A percentile compares a stretch with the other conserved stretches of the same genome.
phyloP scores from a whole-genome alignment of 768 basidiomycete genomes.

The Lentinus brumalis region DNA sequence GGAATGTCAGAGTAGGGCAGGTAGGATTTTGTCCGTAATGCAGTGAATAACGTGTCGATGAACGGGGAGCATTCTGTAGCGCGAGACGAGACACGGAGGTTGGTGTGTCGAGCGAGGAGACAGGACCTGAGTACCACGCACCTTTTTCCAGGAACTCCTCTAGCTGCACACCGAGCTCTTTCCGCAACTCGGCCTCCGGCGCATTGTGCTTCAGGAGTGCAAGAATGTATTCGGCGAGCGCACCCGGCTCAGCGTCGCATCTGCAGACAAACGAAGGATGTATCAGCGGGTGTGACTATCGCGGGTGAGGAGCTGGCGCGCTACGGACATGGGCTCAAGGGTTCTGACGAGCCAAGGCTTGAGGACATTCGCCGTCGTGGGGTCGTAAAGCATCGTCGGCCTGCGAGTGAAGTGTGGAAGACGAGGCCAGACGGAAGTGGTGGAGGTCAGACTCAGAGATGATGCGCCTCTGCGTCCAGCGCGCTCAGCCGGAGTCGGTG shows the following conservation, averaged over 20 bases:
- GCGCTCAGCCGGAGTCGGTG: background rate
- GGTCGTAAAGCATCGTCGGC: conserved; percentile 65
- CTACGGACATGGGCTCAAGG: conserved; percentile 85
- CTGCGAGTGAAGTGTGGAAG: background rate
- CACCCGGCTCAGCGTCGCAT: conserved; percentile 95
- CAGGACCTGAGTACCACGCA: conserved; percentile 34
- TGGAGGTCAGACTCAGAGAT: conserved; percentile 9
- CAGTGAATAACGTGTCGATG: conserved; percentile 83
- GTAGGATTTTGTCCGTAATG: conserved; percentile 84
- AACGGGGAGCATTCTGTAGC: conserved; percentile 67
- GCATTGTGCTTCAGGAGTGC: conserved; percentile 91
- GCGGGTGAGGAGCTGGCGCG: conserved; percentile 5
- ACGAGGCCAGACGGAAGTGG: conserved; percentile 5
- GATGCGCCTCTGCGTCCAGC: conserved; percentile 8
- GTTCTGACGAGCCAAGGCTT: conserved; percentile 88
- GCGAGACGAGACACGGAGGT: conserved; percentile 16
- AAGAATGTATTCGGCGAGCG: conserved; percentile 92
- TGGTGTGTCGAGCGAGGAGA: conserved; percentile 13
- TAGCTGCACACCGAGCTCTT: conserved; percentile 73
- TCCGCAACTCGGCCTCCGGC: conserved; percentile 78
- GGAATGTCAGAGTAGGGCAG: conserved; percentile 66
- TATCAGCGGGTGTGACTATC: conserved; percentile 12
- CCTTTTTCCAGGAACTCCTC: conserved; percentile 95
- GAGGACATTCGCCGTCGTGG: conserved; percentile 62
- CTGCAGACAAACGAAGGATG: conserved; percentile 41